phyloP scores from a whole-genome alignment of 306 rosid species.

The Echinosophora koreensis region DNA sequence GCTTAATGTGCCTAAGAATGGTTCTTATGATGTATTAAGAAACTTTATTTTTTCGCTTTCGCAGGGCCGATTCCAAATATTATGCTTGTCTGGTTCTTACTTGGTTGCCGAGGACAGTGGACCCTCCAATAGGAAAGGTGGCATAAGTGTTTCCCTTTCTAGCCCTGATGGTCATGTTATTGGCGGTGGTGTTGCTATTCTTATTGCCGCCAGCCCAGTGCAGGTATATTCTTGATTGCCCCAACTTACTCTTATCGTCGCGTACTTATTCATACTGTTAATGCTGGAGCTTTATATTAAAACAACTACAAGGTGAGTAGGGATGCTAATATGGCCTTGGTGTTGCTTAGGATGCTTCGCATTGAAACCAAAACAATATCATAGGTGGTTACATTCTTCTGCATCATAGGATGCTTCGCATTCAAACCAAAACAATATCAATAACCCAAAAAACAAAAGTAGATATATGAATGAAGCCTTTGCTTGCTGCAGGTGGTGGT shows the following conservation, averaged over 20 bases:
- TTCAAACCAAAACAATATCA: conserved; percentile 26
- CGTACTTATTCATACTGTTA: neutral
- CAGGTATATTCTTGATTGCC: conserved; percentile 67
- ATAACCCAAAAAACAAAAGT: neutral
- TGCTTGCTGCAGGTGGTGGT: conserved; percentile 74
- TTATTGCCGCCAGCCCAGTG: conserved; percentile 83
- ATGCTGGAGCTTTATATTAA: neutral
- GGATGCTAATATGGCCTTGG: neutral
- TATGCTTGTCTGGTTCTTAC: conserved; percentile 96
- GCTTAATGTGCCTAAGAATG: conserved; percentile 22
- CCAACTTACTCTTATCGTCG: neutral
- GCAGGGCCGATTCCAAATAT: conserved; percentile 92
- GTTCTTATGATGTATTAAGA: conserved; percentile 21
- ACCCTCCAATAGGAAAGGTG: conserved; percentile 83
- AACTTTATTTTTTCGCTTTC: conserved; percentile 35
- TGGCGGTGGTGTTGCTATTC: conserved; percentile 87
- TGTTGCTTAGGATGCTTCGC: conserved; percentile 12
- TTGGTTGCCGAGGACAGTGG: conserved; percentile 95
- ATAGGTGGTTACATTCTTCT: conserved; percentile 4
- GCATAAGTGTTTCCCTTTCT: conserved; percentile 84
- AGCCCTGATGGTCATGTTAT: conserved; percentile 89
- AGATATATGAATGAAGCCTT: conserved; percentile 24
- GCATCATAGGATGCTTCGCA: conserved; percentile 4
- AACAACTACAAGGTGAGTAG: conserved; percentile 22
- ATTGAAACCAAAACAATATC: conserved; percentile 27